These are phyloP conservation scores for Rehmannia glutinosa DNA, from an alignment of 257 asterid genomes.

Conservation along the genomic window DNA sequence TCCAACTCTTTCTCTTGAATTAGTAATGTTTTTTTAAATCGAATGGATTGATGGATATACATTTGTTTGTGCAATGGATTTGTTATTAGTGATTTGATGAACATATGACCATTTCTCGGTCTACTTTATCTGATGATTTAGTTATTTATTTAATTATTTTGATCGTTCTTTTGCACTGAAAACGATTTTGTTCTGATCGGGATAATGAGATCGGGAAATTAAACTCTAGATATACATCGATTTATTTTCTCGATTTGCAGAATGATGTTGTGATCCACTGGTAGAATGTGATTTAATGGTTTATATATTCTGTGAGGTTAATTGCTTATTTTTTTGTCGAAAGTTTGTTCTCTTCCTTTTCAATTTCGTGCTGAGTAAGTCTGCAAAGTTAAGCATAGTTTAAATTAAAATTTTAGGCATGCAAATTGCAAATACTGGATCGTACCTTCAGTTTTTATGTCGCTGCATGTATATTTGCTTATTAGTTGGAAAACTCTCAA, in stretches of 20 bases:
- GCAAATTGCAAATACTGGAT: background rate
- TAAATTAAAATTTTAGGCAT: background rate
- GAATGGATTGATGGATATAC: background rate
- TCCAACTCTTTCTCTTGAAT: background rate
- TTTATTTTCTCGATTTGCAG: background rate
- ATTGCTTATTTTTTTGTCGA: background rate
- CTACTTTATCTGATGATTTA: background rate
- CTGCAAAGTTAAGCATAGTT: background rate
- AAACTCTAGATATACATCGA: background rate
- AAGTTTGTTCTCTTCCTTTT: background rate
- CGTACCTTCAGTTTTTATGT: background rate
- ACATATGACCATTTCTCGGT: background rate
- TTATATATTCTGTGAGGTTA: background rate
- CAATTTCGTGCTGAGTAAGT: background rate
- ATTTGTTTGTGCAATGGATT: background rate
- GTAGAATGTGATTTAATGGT: background rate
- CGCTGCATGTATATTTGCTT: background rate
- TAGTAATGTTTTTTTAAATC: background rate
- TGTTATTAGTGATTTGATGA: background rate
- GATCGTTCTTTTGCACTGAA: background rate
- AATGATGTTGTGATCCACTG: background rate
- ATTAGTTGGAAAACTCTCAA: too few relatives aligned
- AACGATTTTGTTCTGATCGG: conserved; percentile 7
- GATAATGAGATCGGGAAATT: conserved; percentile 15
- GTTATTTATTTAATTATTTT: background rate